phyloP scores from a whole-genome alignment of 768 basidiomycete genomes.

The Suillus paluster region DNA sequence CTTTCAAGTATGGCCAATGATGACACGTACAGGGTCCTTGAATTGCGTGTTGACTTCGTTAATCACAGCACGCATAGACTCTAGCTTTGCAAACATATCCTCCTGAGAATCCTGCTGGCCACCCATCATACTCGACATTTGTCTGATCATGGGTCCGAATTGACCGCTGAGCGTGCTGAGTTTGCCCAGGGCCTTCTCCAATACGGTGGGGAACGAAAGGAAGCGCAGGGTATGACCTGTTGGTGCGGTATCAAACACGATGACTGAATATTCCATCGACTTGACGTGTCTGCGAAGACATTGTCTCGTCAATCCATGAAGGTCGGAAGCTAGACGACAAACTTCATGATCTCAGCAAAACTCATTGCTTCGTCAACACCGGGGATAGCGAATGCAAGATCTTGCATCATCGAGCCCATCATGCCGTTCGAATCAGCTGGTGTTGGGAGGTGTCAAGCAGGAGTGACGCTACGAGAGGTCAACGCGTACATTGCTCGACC shows the following conservation, averaged over 20 bases:
- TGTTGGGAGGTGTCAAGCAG: constrained; percentile 6
- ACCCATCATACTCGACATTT: constrained; percentile 98
- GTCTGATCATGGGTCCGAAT: constrained; percentile 95
- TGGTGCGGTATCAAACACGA: constrained; percentile 98
- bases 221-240: constrained; percentile 99
- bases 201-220: constrained; percentile 96
- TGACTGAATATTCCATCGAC: constrained; percentile 99
- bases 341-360: constrained; percentile 99
- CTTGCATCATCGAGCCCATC: constrained; percentile 99
- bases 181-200: constrained; percentile 97
- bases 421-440: constrained; percentile 87
- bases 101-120: constrained; percentile 89
- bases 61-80: constrained; percentile 95
- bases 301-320: background rate
- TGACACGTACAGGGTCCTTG: constrained; percentile 86
- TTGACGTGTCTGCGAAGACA: constrained; percentile 83
- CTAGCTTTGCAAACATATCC: constrained; percentile 98
- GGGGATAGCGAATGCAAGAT: constrained; percentile 97
- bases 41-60: constrained; percentile 99
- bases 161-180: constrained; percentile 90
- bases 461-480: background rate
- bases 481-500: constrained; percentile 87
- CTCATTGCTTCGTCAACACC: constrained; percentile 99
- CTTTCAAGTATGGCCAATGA: background rate
- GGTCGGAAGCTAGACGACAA: constrained; percentile 26